A percentile compares a stretch with the other conserved stretches of the same genome.
phyloP scores from a whole-genome alignment of 1,284 basidiomycete genomes.

The Tilletiaria anomala region DNA sequence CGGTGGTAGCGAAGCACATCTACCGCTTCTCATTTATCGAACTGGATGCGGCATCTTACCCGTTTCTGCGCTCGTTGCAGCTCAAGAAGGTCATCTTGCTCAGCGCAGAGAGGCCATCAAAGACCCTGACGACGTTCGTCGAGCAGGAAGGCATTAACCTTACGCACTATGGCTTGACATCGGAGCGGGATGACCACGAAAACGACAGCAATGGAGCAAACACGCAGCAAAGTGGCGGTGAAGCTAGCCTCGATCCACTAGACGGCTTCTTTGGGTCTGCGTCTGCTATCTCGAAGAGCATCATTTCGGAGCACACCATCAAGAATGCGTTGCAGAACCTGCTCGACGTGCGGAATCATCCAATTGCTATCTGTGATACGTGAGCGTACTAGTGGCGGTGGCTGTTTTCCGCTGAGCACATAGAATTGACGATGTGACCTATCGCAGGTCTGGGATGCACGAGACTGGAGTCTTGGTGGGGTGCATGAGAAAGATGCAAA shows the following conservation, averaged over 20 bases:
- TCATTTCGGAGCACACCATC: constrained; percentile 16
- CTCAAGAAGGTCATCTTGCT: constrained; percentile 27
- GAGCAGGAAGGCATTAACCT: neutral
- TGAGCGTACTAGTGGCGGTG: neutral
- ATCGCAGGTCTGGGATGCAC: constrained; percentile 21
- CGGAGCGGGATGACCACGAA: too few relatives aligned
- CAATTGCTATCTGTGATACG: constrained; percentile 26
- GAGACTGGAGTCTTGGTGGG: constrained; percentile 31
- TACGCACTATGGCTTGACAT: neutral
- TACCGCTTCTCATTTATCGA: too few relatives aligned
- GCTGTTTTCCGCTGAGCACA: constrained; percentile 2
- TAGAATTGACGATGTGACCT: neutral
- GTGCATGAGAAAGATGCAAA: constrained; percentile 30
- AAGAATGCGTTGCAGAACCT: constrained; percentile 30
- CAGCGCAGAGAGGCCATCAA: constrained; percentile 25
- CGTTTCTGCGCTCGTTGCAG: constrained; percentile 11
- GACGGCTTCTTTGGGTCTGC: constrained; percentile 2
- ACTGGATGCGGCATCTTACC: neutral
- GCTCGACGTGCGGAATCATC: constrained; percentile 16
- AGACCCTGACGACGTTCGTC: too few relatives aligned
- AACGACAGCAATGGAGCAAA: too few relatives aligned
- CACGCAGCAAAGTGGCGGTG: too few relatives aligned
- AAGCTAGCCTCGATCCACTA: too few relatives aligned
- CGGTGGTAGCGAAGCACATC: neutral
- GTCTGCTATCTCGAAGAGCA: neutral